Evolutionary conservation across 2,329 filamentous ascomycete species (phyloP), one percentile per base, ranked within the genome.

Genomic region (Zymoseptoria pseudotritici): DNA sequence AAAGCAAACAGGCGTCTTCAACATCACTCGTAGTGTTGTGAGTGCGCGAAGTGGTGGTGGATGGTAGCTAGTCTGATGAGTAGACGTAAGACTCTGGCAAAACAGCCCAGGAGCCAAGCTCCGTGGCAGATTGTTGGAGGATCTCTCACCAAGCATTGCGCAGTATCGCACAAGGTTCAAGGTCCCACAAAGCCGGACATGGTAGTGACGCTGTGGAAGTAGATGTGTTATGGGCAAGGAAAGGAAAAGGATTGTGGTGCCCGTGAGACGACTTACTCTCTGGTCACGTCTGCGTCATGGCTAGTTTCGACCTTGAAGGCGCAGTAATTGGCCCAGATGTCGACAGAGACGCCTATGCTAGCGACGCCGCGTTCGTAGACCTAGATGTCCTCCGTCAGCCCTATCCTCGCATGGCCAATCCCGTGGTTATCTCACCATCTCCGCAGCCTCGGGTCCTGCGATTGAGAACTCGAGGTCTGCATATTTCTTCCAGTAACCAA

Each of bases 401-500:
- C 56, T 75, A 60, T 76, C 72, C 61, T 52, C 55, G 50, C 36
- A 26, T 19, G 20, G 50, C 7, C 59, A 58, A 58, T 57, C 19
- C 60, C 36, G 24, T 53, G 19, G 53, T 8, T 53, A 22, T 56
- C 83, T 71, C 75, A 96, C 91, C 89, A 97, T 95, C 76, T 97
- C 94, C 57, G 94, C 94, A 51, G 93, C 93, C 79, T 99, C 94
- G 4, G 94, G 95, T 19, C 94, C 94, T 4, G 91, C 91, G 66
- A 99, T 96, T 55, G 91, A 91, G 78, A 99, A 99, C 72, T 99
- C 94, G 65, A 96, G 82, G 71, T 97, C 93, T 71, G 94, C 94
- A 82, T 97, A 99, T 75, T 97, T 97, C 80, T 97, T 97, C 94
- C 94, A 99, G 79, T 97, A 99, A 56, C 93, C 94, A 71, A 97